Evolutionary conservation across 1,284 basidiomycete genomes (phyloP).

Genomic region (Neolentinus lepideus): DNA sequence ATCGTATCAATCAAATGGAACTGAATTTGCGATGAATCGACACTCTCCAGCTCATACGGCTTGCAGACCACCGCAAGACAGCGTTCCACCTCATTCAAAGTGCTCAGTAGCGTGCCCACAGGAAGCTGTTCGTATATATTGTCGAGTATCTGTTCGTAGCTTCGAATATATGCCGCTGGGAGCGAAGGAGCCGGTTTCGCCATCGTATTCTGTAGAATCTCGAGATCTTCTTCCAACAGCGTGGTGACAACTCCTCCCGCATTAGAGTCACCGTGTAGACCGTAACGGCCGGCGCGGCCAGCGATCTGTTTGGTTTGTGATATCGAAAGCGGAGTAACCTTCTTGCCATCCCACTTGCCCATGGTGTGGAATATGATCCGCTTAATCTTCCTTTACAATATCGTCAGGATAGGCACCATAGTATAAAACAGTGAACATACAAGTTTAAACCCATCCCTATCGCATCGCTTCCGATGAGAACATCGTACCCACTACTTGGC

Average conservation of each 20-base stretch:
- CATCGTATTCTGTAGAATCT: conserved; percentile 44
- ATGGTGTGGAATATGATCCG: conserved; percentile 81
- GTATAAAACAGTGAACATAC: conserved; percentile 37
- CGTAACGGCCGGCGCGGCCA: conserved; percentile 91
- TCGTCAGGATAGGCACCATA: not conserved
- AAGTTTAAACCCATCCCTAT: conserved; percentile 97
- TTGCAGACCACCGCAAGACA: conserved; percentile 42
- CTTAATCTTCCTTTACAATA: conserved; percentile 71
- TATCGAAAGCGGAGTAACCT: conserved; percentile 49
- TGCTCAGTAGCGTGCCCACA: conserved; percentile 21
- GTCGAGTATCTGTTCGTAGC: conserved; percentile 17
- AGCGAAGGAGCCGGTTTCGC: conserved; percentile 28
- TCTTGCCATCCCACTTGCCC: conserved; percentile 67
- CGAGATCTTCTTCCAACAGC: conserved; percentile 59
- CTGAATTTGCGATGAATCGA: conserved; percentile 21
- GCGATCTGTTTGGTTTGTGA: conserved; percentile 96
- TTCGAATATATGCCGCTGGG: conserved; percentile 24
- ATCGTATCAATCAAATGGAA: conserved; percentile 39
- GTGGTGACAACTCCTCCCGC: conserved; percentile 72
- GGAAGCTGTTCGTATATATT: conserved; percentile 33
- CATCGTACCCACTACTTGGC: conserved; percentile 68
- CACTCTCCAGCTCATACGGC: conserved; percentile 33
- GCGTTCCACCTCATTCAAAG: conserved; percentile 37
- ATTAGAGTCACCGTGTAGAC: conserved; percentile 47
- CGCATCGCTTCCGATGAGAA: conserved; percentile 88